Conservation (phyloP, 768 basidiomycete species). For the Termitomyces sp. region DNA sequence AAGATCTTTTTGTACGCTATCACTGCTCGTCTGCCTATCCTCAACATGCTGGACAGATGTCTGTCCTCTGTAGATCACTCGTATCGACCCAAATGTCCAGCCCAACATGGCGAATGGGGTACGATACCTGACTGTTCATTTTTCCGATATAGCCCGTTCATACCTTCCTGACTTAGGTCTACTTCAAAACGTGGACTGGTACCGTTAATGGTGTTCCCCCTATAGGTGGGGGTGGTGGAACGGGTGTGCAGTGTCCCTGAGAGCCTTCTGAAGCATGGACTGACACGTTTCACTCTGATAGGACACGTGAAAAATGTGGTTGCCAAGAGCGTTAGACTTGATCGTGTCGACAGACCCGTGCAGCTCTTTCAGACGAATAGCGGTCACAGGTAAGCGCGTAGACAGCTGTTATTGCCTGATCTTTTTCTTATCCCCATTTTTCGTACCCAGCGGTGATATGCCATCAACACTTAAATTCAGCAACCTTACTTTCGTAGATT, state of each 20-base stretch:
- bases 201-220: constrained; percentile 47
- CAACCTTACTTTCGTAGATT: constrained; percentile 39
- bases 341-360: constrained; percentile 40
- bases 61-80: constrained; percentile 30
- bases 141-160: neutral
- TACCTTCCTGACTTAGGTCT: constrained; percentile 30
- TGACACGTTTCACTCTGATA: constrained; percentile 13
- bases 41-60: neutral
- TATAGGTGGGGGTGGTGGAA: constrained; percentile 50
- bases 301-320: constrained; percentile 42
- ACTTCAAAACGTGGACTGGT: constrained; percentile 54
- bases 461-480: constrained; percentile 45
- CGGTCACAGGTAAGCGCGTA: constrained; percentile 32
- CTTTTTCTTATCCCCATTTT: neutral
- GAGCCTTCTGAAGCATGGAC: neutral
- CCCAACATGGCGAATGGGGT: constrained; percentile 54
- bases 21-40: neutral
- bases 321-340: constrained; percentile 36
- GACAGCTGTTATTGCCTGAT: neutral
- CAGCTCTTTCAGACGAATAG: constrained; percentile 50
- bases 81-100: constrained; percentile 42
- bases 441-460: constrained; percentile 35
- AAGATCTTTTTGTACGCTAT: constrained; percentile 35
- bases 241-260: constrained; percentile 23
- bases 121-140: constrained; percentile 7